phyloP scores from a whole-genome alignment of 192 early-diverging fungal genomes.

The Mortierella antarctica region DNA sequence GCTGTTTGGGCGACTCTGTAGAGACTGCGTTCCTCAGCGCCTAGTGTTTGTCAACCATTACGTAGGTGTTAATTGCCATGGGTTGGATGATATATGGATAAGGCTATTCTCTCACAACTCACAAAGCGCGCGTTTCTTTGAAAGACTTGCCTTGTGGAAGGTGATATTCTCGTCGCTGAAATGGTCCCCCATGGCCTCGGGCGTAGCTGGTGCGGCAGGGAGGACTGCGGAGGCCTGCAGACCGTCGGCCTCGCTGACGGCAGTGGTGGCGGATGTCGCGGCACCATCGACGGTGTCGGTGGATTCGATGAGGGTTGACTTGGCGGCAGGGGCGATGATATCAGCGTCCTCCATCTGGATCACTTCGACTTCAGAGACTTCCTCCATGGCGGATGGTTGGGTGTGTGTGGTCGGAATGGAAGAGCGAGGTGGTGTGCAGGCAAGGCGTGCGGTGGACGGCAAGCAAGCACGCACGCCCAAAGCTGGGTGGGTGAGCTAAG shows the following conservation, averaged over 20 bases:
- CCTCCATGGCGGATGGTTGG: slow-evolving; percentile 22
- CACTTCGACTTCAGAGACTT: slow-evolving; percentile 47
- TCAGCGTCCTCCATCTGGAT: slow-evolving; percentile 41
- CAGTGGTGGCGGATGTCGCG: background rate
- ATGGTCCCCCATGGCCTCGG: slow-evolving; percentile 9
- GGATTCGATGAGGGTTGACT: slow-evolving; percentile 14
- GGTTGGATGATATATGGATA: too few relatives aligned
- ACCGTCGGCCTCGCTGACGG: background rate
- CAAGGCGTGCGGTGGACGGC: background rate
- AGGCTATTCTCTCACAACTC: too few relatives aligned
- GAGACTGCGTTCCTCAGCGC: slow-evolving; percentile 69
- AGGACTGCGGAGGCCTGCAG: slow-evolving; percentile 14
- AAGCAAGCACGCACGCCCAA: background rate
- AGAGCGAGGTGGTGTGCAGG: background rate
- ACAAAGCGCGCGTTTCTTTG: too few relatives aligned
- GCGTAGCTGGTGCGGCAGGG: slow-evolving; percentile 9
- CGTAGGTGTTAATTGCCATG: too few relatives aligned
- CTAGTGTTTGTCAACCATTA: slow-evolving; percentile 9
- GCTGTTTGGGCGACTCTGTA: slow-evolving; percentile 50
- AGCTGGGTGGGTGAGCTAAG: too few relatives aligned
- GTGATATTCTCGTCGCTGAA: slow-evolving; percentile 41
- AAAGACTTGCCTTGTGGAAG: slow-evolving; percentile 31
- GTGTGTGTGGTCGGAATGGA: background rate
- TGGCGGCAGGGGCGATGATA: slow-evolving; percentile 16
- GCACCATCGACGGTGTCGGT: background rate